Conservation (phyloP, 148 eudicot genomes). For the Talinum fruticosum region DNA sequence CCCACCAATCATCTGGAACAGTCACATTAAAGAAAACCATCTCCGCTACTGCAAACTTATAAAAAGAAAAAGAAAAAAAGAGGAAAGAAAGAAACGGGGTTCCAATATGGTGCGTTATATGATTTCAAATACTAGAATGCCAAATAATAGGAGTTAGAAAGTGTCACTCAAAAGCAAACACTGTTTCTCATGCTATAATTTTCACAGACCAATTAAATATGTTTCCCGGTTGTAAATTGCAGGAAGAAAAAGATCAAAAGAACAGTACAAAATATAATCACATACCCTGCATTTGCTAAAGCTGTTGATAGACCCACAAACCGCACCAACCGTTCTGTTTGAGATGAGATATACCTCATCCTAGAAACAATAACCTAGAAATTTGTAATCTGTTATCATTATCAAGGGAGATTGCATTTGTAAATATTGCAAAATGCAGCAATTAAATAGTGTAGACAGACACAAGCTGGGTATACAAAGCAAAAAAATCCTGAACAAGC, state of each 20-base stretch:
- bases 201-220: background rate
- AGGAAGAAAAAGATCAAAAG: background rate
- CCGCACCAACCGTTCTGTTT: slow-evolving; percentile 83
- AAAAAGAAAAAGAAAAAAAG: no score
- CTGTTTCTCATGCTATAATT: background rate
- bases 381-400: slow-evolving; percentile 17
- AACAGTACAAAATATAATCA: background rate
- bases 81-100: no score
- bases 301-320: slow-evolving; percentile 99
- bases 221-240: background rate
- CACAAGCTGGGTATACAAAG: background rate
- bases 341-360: slow-evolving; percentile 99
- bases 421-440: background rate
- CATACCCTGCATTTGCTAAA: slow-evolving; percentile 95
- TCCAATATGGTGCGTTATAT: no score
- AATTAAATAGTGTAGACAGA: background rate
- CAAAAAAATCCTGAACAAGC: slow-evolving; percentile 5
- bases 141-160: no score
- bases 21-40: no score
- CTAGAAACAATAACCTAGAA: slow-evolving; percentile 91
- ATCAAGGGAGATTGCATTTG: background rate
- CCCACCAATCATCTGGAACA: no score
- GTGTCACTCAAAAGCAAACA: background rate
- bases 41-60: no score
- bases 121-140: no score